Percentiles rank a stretch among this genome's conserved stretches.
Evolutionary conservation across 2,329 filamentous ascomycete species (phyloP).

Genomic region (Phyllosticta citribraziliensis): DNA sequence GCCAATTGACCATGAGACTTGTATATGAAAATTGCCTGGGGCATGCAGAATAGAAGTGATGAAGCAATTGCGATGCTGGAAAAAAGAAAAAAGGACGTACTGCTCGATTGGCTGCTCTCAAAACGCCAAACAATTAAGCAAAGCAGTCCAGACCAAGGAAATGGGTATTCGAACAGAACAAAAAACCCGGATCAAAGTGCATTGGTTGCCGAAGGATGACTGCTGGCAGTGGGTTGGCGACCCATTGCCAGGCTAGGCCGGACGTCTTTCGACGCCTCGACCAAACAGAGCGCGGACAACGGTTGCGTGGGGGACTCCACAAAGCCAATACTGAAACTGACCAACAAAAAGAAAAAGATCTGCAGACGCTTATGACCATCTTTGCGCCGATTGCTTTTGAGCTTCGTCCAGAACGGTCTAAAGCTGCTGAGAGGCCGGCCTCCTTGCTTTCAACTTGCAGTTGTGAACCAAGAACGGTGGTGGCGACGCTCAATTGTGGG

Average conservation of each 20-base stretch:
- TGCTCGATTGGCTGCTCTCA: not conserved
- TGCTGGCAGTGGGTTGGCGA: not conserved
- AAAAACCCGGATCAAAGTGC: slow-evolving; percentile 11
- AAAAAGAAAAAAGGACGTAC: not conserved
- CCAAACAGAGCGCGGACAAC: not conserved
- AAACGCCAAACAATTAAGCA: slow-evolving; percentile 9
- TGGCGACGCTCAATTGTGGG: not conserved
- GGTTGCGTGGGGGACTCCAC: not conserved
- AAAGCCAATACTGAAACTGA: not conserved
- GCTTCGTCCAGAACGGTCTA: not conserved
- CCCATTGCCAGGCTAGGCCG: not conserved
- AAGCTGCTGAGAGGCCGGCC: not conserved
- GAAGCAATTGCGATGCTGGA: not conserved
- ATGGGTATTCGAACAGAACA: slow-evolving; percentile 11
- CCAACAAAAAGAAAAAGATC: not conserved
- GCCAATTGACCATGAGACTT: not conserved
- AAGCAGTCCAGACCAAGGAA: slow-evolving; percentile 10
- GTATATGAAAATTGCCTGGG: not conserved
- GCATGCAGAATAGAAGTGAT: not conserved
- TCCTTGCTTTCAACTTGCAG: not conserved
- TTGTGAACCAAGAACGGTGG: not conserved
- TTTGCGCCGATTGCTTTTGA: not conserved
- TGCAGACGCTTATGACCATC: not conserved
- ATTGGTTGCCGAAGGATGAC: not conserved
- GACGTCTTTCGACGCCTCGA: not conserved